phyloP scores from a whole-genome alignment of 176 grass and related monocot genomes.

The Pontederia paniculata region DNA sequence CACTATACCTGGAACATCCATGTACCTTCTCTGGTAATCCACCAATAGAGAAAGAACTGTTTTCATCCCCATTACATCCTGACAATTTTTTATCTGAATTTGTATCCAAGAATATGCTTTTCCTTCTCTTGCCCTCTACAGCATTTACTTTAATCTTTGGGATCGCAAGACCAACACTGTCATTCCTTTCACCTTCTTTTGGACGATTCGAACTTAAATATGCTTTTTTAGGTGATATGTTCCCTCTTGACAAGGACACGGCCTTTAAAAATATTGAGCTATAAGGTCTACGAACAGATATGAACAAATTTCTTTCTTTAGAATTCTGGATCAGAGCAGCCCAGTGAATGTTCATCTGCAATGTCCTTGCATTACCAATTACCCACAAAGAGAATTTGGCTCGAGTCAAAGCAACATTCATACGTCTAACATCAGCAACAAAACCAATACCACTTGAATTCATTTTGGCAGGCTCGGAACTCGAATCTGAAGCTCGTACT shows the following conservation, averaged over 20 bases:
- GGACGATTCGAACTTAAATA: slow-evolving; percentile 15
- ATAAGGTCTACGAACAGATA: slow-evolving; percentile 59
- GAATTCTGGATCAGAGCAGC: slow-evolving; percentile 62
- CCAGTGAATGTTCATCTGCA: slow-evolving; percentile 76
- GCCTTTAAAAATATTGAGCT: slow-evolving; percentile 39
- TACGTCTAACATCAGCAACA: slow-evolving; percentile 93
- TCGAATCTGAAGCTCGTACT: slow-evolving; percentile 68
- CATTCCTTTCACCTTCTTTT: slow-evolving; percentile 23
- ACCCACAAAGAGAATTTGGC: slow-evolving; percentile 88
- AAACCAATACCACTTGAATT: slow-evolving; percentile 68
- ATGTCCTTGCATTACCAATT: slow-evolving; percentile 78
- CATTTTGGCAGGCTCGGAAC: slow-evolving; percentile 17
- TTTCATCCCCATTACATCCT: not conserved
- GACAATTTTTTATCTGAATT: not conserved
- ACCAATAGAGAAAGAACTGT: slow-evolving; percentile 5
- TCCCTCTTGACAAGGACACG: slow-evolving; percentile 16
- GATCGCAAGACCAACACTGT: slow-evolving; percentile 1
- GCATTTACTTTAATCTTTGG: slow-evolving; percentile 5
- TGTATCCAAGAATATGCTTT: slow-evolving; percentile 2
- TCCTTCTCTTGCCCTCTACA: slow-evolving; percentile 14
- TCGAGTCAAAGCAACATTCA: slow-evolving; percentile 96
- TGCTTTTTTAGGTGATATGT: slow-evolving; percentile 1
- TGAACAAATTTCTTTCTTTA: slow-evolving; percentile 54
- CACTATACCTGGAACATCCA: slow-evolving; percentile 17
- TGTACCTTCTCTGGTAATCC: slow-evolving; percentile 20